Percentiles rank a stretch among this genome's conserved stretches.
Conservation (phyloP, 352 stramenopile genomes). For the Phytophthora fragariaefolia region DNA sequence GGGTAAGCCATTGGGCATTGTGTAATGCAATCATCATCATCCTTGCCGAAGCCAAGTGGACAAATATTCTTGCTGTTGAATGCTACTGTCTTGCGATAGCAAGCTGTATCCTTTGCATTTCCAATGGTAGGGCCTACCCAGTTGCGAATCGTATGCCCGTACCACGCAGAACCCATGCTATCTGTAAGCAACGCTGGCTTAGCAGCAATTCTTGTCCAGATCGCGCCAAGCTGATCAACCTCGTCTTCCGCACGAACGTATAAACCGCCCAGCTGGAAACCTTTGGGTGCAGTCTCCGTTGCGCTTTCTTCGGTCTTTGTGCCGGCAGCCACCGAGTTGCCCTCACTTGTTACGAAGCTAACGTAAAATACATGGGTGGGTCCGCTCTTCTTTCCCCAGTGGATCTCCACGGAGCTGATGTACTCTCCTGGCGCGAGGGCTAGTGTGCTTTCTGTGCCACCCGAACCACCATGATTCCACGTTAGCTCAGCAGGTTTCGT, state of each 20-base stretch:
- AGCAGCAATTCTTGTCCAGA: constrained; percentile 14
- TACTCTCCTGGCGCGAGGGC: constrained; percentile 33
- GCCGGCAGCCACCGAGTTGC: constrained; percentile 29
- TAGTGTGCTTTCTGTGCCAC: constrained; percentile 37
- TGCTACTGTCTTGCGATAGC: constrained; percentile 16
- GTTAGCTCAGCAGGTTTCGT: constrained; percentile 28
- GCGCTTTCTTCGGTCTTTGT: constrained; percentile 13
- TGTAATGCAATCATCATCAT: constrained; percentile 61
- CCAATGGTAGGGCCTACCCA: constrained; percentile 31
- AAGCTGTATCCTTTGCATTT: constrained; percentile 6
- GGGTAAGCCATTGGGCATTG: constrained; percentile 71
- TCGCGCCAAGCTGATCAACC: constrained; percentile 14
- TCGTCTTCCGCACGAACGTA: constrained; percentile 7
- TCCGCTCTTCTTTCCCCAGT: constrained; percentile 41
- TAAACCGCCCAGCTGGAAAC: constrained; percentile 12
- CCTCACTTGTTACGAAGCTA: constrained; percentile 37
- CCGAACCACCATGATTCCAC: constrained; percentile 42
- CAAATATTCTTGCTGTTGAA: constrained; percentile 11
- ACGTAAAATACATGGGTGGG: constrained; percentile 50
- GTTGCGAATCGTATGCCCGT: constrained; percentile 19
- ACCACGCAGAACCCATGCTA: constrained; percentile 15
- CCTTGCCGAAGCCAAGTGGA: constrained; percentile 42
- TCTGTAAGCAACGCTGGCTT: constrained; percentile 16
- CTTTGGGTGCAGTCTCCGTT: constrained; percentile 5
- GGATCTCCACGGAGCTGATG: constrained; percentile 34